phyloP scores from a whole-genome alignment of 345 rosid species.

The Hypericum androsaemum region DNA sequence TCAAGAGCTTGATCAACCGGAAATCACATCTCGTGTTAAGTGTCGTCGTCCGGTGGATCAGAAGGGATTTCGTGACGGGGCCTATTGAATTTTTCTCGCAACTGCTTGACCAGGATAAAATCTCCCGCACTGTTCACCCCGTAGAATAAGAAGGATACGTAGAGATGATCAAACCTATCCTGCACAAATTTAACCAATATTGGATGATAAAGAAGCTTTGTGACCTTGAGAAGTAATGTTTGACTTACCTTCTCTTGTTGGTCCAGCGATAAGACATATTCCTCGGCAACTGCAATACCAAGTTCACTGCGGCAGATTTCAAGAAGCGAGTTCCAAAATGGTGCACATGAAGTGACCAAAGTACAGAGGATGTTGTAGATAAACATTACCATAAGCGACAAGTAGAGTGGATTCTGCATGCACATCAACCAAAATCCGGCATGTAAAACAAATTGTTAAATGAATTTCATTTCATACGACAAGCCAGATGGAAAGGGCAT shows the following conservation, averaged over 20 bases:
- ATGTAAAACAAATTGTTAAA: no score
- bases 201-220: no score
- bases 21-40: no score
- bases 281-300: slow-evolving; percentile 89
- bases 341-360: no score
- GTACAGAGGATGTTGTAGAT: no score
- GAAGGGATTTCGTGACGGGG: slow-evolving; percentile 66
- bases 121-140: slow-evolving; percentile 81
- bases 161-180: slow-evolving; percentile 90
- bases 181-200: slow-evolving; percentile 16
- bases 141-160: slow-evolving; percentile 65
- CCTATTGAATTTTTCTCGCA: slow-evolving; percentile 68
- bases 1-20: no score
- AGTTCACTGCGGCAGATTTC: no score
- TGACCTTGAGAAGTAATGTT: not conserved
- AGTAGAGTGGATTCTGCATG: slow-evolving; percentile 60
- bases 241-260: slow-evolving; percentile 52
- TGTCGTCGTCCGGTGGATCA: slow-evolving; percentile 46
- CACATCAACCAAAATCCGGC: slow-evolving; percentile 82
- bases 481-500: no score
- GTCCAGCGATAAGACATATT: slow-evolving; percentile 53
- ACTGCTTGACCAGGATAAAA: slow-evolving; percentile 85
- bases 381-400: slow-evolving; percentile 69
- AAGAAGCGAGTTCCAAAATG: no score
- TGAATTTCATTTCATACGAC: no score